Conservation (phyloP, 495 filamentous ascomycete genomes). For the Aspergillus cavernicola region DNA sequence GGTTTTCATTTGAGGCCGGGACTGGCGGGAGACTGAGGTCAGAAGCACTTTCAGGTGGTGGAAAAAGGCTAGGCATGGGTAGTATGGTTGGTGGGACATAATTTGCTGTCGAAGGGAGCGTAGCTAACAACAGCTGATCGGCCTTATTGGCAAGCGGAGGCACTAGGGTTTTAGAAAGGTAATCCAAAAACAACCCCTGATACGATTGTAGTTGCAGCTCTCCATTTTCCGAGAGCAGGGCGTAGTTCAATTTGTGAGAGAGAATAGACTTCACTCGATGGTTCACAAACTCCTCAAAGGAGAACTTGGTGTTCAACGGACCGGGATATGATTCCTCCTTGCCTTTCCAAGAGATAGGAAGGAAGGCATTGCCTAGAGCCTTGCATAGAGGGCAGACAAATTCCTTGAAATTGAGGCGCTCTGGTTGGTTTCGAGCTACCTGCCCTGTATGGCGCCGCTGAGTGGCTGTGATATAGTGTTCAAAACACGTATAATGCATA, state of each 20-base stretch:
- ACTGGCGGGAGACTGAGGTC: conserved; percentile 32
- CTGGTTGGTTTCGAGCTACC: conserved; percentile 89
- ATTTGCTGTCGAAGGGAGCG: conserved; percentile 29
- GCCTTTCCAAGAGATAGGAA: conserved; percentile 93
- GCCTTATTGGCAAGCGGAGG: conserved; percentile 57
- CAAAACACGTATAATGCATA: conserved; percentile 97
- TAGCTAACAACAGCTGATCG: conserved; percentile 38
- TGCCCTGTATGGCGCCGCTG: conserved; percentile 80
- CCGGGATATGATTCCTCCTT: conserved; percentile 80
- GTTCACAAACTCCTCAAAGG: conserved; percentile 58
- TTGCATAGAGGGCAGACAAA: conserved; percentile 99
- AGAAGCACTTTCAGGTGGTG: conserved; percentile 31
- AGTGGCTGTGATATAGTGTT: conserved; percentile 79
- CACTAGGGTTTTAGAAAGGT: conserved; percentile 58
- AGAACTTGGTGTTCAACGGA: conserved; percentile 49
- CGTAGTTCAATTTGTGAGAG: conserved; percentile 32
- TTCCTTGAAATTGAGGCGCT: conserved; percentile 69
- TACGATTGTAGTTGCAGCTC: conserved; percentile 34
- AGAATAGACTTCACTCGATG: conserved; percentile 29
- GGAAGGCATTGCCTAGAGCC: conserved; percentile 89
- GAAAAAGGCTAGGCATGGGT: conserved; percentile 48
- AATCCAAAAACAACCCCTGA: conserved; percentile 60
- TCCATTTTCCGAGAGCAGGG: conserved; percentile 40
- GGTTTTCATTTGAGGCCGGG: conserved; percentile 33
- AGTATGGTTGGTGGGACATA: conserved; percentile 29